Percentiles rank a stretch among this genome's conserved stretches.
Evolutionary conservation across 495 filamentous ascomycete genomes (phyloP).

Genomic region (Daldinia concentrica): DNA sequence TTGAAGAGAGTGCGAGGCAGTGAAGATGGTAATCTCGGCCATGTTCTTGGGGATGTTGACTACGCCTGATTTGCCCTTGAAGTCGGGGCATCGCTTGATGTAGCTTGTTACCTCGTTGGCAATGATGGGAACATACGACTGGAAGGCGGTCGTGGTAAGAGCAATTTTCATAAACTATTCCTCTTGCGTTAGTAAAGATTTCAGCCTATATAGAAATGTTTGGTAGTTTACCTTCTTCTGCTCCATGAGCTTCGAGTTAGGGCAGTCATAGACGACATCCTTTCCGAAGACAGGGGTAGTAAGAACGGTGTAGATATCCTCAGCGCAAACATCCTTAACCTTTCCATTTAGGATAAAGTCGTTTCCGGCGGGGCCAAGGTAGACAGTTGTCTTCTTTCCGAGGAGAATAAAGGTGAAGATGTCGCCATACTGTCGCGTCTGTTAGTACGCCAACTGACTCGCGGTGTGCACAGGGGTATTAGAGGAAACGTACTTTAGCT

Average conservation of each 20-base stretch:
- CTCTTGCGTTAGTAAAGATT: conserved; percentile 8
- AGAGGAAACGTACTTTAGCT: conserved; percentile 66
- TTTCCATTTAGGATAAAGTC: conserved; percentile 90
- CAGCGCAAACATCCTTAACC: conserved; percentile 79
- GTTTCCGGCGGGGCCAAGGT: conserved; percentile 80
- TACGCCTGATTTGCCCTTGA: conserved; percentile 72
- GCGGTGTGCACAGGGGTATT: not conserved
- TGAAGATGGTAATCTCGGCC: conserved; percentile 88
- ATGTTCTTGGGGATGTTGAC: conserved; percentile 73
- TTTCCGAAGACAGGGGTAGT: conserved; percentile 88
- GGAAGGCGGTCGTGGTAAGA: conserved; percentile 78
- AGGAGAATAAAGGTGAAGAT: conserved; percentile 82
- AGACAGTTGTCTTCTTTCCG: conserved; percentile 79
- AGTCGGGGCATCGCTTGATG: conserved; percentile 69
- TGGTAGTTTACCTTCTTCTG: conserved; percentile 69
- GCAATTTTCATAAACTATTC: conserved; percentile 84
- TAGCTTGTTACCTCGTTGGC: conserved; percentile 76
- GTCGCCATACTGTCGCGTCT: conserved; percentile 71
- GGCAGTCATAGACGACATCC: conserved; percentile 89
- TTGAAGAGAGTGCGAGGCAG: conserved; percentile 80
- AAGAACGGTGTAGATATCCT: conserved; percentile 82
- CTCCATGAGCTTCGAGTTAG: conserved; percentile 85
- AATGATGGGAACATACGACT: conserved; percentile 80
- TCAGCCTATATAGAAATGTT: not conserved
- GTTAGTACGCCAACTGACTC: conserved; percentile 34